Evolutionary conservation across 2,329 filamentous ascomycete species (phyloP).

Genomic region (Lecanosticta acicola): DNA sequence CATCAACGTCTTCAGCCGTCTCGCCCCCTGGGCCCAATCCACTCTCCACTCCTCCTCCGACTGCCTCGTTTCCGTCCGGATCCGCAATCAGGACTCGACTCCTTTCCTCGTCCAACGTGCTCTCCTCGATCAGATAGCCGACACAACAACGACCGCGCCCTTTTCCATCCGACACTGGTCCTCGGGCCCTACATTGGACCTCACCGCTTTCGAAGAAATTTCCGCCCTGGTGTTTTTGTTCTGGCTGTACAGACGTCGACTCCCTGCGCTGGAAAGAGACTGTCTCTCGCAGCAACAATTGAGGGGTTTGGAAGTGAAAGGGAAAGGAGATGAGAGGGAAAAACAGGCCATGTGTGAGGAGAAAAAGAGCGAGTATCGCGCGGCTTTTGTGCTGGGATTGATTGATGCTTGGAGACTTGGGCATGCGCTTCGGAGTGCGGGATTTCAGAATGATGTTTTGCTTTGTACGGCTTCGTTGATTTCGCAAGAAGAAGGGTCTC

Average conservation of each 20-base stretch:
- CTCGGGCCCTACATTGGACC: no score
- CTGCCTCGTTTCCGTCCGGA: slow-evolving; percentile 1
- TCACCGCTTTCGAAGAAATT: slow-evolving; percentile 1
- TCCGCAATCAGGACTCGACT: slow-evolving; percentile 4
- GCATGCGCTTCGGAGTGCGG: not conserved
- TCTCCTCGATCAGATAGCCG: slow-evolving; percentile 1
- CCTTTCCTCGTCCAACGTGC: slow-evolving; percentile 4
- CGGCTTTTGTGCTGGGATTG: not conserved
- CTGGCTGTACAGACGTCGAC: slow-evolving; percentile 6
- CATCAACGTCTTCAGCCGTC: not conserved
- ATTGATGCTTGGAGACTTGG: slow-evolving; percentile 4
- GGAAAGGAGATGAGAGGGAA: no score
- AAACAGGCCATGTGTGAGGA: no score
- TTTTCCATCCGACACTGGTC: not conserved
- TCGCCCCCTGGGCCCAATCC: not conserved
- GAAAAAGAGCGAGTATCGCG: not conserved
- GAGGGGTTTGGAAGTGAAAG: no score
- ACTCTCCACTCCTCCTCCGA: not conserved
- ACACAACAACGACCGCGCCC: not conserved
- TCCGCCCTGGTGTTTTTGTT: slow-evolving; percentile 5
- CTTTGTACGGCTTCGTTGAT: not conserved
- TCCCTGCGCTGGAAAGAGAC: slow-evolving; percentile 2
- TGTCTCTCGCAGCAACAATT: no score
- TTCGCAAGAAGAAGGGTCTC: not conserved
- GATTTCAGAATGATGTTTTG: slow-evolving; percentile 4